These are phyloP conservation scores for Coffea humblotiana DNA, from an alignment of 305 asterid genomes.

Conservation along the genomic window DNA sequence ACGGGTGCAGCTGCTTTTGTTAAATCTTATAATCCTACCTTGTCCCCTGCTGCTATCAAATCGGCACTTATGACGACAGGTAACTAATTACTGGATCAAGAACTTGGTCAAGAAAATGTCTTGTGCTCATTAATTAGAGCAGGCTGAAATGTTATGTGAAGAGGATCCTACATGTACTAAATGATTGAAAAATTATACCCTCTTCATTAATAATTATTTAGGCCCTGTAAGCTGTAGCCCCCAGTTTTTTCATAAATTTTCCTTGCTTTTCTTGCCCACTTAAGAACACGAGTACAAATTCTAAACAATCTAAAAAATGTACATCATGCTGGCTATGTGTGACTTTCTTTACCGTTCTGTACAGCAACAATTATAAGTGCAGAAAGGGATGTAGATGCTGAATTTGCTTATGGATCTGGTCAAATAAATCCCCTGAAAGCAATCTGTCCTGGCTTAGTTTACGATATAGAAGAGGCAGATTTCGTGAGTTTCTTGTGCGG, in stretches of 20 bases:
- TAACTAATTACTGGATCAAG: background rate
- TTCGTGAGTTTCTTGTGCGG: constrained; percentile 59
- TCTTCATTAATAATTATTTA: no score
- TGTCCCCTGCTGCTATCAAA: constrained; percentile 71
- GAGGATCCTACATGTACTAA: no score
- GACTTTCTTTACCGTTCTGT: background rate
- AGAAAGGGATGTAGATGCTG: constrained; percentile 39
- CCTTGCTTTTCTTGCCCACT: no score
- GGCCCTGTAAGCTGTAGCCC: no score
- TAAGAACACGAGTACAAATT: no score
- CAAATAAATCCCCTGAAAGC: constrained; percentile 62
- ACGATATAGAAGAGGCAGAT: constrained; percentile 47
- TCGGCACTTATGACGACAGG: constrained; percentile 73
- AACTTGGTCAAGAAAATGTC: background rate
- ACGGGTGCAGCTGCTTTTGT: constrained; percentile 64
- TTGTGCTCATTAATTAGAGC: no score
- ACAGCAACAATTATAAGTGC: constrained; percentile 42
- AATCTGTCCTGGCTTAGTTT: constrained; percentile 51
- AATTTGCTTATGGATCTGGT: constrained; percentile 71
- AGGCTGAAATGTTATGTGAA: no score
- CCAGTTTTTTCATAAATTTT: no score
- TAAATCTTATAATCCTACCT: constrained; percentile 55
- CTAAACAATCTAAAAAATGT: no score
- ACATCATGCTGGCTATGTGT: background rate
- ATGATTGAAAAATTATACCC: no score